A percentile compares a stretch with the other conserved stretches of the same genome.
Evolutionary conservation across 768 basidiomycete genomes (phyloP).

Genomic region (Galerina sulciceps): DNA sequence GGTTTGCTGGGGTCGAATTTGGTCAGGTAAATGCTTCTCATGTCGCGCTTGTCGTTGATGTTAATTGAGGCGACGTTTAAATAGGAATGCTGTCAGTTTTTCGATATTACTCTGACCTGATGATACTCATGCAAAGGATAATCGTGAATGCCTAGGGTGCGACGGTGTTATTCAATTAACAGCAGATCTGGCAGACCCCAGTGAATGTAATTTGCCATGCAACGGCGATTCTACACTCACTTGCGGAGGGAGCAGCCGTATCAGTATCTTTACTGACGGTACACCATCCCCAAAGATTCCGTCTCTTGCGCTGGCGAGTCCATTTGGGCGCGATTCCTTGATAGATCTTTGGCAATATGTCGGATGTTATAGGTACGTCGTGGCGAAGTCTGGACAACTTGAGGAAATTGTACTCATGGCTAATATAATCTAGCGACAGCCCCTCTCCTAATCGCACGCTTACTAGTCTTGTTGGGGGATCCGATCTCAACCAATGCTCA

Average conservation of each 20-base stretch:
- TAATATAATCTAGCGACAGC: neutral
- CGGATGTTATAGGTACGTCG: constrained; percentile 8
- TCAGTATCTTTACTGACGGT: constrained; percentile 10
- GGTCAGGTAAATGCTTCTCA: neutral
- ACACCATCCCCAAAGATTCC: constrained; percentile 14
- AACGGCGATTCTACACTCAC: constrained; percentile 1
- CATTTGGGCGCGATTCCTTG: neutral
- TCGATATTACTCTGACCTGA: neutral
- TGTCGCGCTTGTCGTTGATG: neutral
- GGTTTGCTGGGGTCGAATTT: constrained; percentile 13
- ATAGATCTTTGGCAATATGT: constrained; percentile 6
- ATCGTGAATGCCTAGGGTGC: neutral
- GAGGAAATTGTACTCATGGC: neutral
- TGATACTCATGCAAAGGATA: no score
- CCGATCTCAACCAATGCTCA: neutral
- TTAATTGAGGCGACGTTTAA: neutral
- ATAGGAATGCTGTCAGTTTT: constrained; percentile 14
- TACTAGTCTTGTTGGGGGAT: neutral
- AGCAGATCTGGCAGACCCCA: neutral
- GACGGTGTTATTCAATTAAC: constrained; percentile 11
- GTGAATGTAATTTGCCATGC: constrained; percentile 7
- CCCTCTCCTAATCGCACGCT: neutral
- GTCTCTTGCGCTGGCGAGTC: neutral
- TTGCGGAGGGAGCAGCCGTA: constrained; percentile 8
- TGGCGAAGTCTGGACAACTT: neutral